Evolutionary conservation across 805 yeast genomes (phyloP).

Genomic region (Myxozyma melibiosi): DNA sequence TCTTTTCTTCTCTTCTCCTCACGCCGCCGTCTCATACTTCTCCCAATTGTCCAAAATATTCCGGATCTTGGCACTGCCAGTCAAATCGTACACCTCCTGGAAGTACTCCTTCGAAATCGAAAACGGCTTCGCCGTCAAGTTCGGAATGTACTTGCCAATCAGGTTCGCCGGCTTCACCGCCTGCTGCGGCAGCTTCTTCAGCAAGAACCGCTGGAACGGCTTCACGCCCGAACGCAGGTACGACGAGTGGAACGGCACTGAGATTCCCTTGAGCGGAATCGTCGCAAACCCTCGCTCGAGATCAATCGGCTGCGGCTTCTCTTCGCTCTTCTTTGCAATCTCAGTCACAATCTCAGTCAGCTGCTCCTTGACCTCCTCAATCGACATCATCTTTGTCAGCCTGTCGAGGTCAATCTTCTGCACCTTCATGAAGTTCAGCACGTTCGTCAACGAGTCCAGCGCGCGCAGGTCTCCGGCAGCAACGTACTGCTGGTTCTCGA

Average conservation of each 20-base stretch:
- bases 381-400: conserved; percentile 75
- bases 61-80: conserved; percentile 89
- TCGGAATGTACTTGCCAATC: conserved; percentile 95
- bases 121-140: conserved; percentile 97
- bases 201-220: conserved; percentile 97
- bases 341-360: conserved; percentile 85
- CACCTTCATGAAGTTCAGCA: conserved; percentile 86
- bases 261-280: conserved; percentile 96
- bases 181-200: conserved; percentile 91
- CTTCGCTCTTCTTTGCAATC: conserved; percentile 75
- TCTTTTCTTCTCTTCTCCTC: not conserved
- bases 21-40: conserved; percentile 53
- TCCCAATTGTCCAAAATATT: conserved; percentile 95
- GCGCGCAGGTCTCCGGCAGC: conserved; percentile 98
- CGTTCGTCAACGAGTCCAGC: conserved; percentile 88
- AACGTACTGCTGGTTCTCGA: conserved; percentile 97
- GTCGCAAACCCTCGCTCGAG: conserved; percentile 97
- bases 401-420: conserved; percentile 93
- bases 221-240: conserved; percentile 97
- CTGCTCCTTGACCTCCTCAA: conserved; percentile 88
- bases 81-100: conserved; percentile 90
- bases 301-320: conserved; percentile 95
- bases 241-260: conserved; percentile 99
- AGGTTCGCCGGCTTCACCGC: conserved; percentile 94
- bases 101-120: conserved; percentile 95